Percentiles rank a stretch among this genome's conserved stretches.
Evolutionary conservation across 1,139 yeast species (phyloP).

Genomic region (Nadsonia starkeyi-henricii): DNA sequence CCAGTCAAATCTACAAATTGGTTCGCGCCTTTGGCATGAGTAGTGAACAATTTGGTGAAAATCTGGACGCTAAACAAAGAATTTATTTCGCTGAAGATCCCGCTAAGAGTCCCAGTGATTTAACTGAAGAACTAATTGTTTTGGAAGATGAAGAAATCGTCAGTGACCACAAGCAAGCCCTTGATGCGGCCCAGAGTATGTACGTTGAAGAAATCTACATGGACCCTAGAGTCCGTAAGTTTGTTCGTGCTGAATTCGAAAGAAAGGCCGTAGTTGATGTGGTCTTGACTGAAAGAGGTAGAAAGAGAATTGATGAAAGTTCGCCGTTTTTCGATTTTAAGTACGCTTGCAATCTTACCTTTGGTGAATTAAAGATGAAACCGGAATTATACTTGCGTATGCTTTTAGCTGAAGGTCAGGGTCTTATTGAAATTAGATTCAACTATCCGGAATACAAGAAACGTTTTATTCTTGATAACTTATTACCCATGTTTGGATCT

Average conservation of each 20-base stretch:
- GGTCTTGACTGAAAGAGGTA: conserved; percentile 77
- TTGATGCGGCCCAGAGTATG: conserved; percentile 61
- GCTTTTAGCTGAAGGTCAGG: conserved; percentile 79
- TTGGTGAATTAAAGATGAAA: conserved; percentile 52
- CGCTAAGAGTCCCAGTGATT: conserved; percentile 46
- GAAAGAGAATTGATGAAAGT: conserved; percentile 60
- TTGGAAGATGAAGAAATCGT: conserved; percentile 10
- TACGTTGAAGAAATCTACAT: conserved; percentile 69
- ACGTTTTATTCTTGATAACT: conserved; percentile 34
- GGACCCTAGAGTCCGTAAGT: conserved; percentile 68
- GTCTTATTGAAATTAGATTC: conserved; percentile 33
- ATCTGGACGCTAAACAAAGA: conserved; percentile 57
- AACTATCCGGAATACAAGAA: conserved; percentile 28
- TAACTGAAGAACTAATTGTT: conserved; percentile 32
- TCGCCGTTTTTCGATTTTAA: conserved; percentile 83
- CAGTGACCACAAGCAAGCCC: conserved; percentile 36
- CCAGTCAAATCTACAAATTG: conserved; percentile 52
- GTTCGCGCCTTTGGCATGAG: conserved; percentile 65
- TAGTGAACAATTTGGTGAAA: conserved; percentile 73
- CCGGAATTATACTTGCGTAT: conserved; percentile 81
- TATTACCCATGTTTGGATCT: conserved; percentile 51
- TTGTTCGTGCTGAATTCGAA: conserved; percentile 57
- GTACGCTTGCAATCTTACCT: conserved; percentile 71
- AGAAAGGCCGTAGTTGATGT: conserved; percentile 60
- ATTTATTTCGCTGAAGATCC: conserved; percentile 62